phyloP scores from a whole-genome alignment of 768 basidiomycete genomes.

The Rossbeevera mucosa region DNA sequence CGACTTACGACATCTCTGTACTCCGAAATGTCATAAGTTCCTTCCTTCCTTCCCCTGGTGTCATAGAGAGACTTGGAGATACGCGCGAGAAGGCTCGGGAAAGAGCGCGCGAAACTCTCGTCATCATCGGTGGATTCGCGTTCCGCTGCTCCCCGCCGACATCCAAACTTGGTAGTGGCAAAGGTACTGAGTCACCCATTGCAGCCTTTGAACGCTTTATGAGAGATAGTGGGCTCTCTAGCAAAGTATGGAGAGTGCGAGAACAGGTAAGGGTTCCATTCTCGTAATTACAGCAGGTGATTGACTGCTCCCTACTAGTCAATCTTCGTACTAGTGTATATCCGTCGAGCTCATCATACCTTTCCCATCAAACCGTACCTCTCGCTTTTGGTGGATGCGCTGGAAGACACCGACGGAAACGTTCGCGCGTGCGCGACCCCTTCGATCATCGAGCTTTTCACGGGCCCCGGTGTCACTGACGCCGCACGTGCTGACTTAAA shows the following conservation, averaged over 20 bases:
- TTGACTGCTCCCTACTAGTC: conserved; percentile 35
- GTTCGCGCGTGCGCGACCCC: conserved; percentile 84
- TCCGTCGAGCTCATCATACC: conserved; percentile 63
- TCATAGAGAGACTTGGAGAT: conserved; percentile 83
- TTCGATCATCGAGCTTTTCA: conserved; percentile 80
- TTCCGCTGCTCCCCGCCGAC: conserved; percentile 51
- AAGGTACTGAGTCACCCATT: conserved; percentile 65
- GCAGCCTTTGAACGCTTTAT: conserved; percentile 67
- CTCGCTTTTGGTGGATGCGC: conserved; percentile 68
- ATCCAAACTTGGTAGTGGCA: conserved; percentile 47
- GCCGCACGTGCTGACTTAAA: conserved; percentile 90
- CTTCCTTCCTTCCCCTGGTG: conserved; percentile 70
- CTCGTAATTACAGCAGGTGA: background rate
- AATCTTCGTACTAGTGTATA: conserved; percentile 64
- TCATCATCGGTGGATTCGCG: conserved; percentile 67
- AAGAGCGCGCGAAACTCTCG: conserved; percentile 73
- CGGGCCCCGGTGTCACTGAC: conserved; percentile 76
- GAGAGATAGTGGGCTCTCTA: conserved; percentile 66
- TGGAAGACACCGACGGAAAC: conserved; percentile 87
- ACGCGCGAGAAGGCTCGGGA: conserved; percentile 62
- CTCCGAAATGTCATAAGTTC: conserved; percentile 66
- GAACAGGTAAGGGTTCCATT: conserved; percentile 63
- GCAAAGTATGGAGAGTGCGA: conserved; percentile 81
- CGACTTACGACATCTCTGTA: conserved; percentile 47
- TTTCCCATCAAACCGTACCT: conserved; percentile 84